phyloP scores from a whole-genome alignment of 192 early-diverging fungal genomes.

The Chytriomyces hyalinus region DNA sequence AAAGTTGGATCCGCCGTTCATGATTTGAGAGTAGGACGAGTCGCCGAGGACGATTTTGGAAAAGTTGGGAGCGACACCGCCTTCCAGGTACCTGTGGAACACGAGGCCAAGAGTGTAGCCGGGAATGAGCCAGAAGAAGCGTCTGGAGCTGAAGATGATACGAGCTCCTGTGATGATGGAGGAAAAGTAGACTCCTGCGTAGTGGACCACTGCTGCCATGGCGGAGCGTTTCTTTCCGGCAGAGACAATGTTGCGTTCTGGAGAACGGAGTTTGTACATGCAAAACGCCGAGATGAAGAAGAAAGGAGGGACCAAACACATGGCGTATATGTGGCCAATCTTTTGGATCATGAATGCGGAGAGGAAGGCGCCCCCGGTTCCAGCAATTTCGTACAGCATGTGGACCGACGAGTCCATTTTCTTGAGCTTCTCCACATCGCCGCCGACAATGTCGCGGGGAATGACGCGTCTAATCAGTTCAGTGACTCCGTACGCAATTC shows the following conservation, averaged over 20 bases:
- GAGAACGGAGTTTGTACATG: not conserved
- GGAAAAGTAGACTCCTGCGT: too few species aligned
- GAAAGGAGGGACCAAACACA: not conserved
- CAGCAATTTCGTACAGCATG: slow-evolving; percentile 64
- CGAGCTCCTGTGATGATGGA: slow-evolving; percentile 43
- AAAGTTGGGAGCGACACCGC: slow-evolving; percentile 47
- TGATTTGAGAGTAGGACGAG: slow-evolving; percentile 46
- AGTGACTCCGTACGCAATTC: slow-evolving; percentile 61
- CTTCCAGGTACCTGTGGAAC: slow-evolving; percentile 61
- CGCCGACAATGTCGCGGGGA: slow-evolving; percentile 61
- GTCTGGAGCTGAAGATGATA: slow-evolving; percentile 49
- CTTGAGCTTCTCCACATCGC: slow-evolving; percentile 63
- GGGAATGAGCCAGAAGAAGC: slow-evolving; percentile 58
- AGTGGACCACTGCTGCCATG: not conserved
- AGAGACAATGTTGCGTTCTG: not conserved
- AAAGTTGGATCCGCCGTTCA: slow-evolving; percentile 65
- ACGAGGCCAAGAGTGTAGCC: slow-evolving; percentile 54
- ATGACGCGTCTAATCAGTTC: slow-evolving; percentile 66
- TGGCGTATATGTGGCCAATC: slow-evolving; percentile 4
- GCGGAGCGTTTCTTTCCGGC: not conserved
- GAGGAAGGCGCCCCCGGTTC: slow-evolving; percentile 20
- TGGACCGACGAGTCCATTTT: slow-evolving; percentile 64
- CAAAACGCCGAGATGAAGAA: not conserved
- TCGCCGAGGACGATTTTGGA: slow-evolving; percentile 28
- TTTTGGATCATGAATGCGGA: slow-evolving; percentile 41